These are phyloP conservation scores for Pseudozyma sp. DNA, from an alignment of 1,284 basidiomycete species.

Conservation along the genomic window DNA sequence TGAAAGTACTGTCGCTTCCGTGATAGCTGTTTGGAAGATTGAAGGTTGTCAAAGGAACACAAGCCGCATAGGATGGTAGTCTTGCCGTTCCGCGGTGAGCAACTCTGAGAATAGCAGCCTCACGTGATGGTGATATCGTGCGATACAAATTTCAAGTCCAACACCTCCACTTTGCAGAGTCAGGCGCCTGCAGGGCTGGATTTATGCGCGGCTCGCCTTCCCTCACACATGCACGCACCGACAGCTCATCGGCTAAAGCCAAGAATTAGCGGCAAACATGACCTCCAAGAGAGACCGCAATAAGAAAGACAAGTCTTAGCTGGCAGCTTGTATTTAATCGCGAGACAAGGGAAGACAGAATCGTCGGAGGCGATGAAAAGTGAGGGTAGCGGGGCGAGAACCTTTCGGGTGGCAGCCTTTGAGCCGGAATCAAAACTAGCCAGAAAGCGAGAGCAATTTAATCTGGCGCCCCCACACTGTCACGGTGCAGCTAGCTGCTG, in stretches of 20 bases:
- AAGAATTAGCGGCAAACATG: no score
- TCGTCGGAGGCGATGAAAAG: no score
- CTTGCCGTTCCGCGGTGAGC: constrained; percentile 7
- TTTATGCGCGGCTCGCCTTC: constrained; percentile 1
- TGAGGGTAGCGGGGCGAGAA: no score
- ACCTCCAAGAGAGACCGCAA: no score
- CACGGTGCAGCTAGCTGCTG: constrained; percentile 9
- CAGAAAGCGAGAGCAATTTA: not conserved
- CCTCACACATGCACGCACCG: not conserved
- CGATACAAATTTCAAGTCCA: constrained; percentile 18
- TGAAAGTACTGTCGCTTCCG: no score
- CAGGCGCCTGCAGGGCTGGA: not conserved
- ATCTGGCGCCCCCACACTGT: not conserved
- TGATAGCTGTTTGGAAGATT: not conserved
- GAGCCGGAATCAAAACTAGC: no score
- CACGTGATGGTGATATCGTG: constrained; percentile 31
- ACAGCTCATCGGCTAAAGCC: not conserved
- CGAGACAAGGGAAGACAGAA: no score
- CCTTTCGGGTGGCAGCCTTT: no score
- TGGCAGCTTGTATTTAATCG: no score
- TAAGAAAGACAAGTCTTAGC: no score
- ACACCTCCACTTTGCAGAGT: constrained; percentile 28
- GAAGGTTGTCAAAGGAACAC: not conserved
- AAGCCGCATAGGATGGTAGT: constrained; percentile 1
- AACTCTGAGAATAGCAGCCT: not conserved